Base-by-base conservation (phyloP, 257 asterid species). In the Plantago ovata region DNA sequence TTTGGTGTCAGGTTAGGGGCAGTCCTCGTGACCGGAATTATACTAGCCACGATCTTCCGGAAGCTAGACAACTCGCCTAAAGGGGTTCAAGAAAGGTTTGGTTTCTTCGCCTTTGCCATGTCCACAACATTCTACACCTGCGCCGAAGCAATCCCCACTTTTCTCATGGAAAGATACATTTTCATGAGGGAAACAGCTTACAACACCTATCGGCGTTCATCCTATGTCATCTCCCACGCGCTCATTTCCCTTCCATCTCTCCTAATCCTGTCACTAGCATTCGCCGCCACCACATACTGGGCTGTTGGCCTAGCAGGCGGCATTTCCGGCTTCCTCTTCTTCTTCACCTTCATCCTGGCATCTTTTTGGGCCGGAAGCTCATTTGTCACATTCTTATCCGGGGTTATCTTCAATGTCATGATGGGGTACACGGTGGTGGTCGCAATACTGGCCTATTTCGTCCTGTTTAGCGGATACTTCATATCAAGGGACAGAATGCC, bases 341-440 rank as follows among this genome's bases (percentile, higher is more conserved):
- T 52, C 58, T 65, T 79, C 58, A 23, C 57, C 13, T 72, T 79
- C 72, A 61, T 79, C 21, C 53, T 79, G 0, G 81, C 89, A 10
- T 74, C 89, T 0, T 82, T 82, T 63, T 82, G 89, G 89, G 86
- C 79, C 3, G 86, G 86, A 8, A 77, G 79, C 71, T 82, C 89
- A 0, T 82, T 82, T 64, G 86, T 82, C 8, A 77, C 89, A 0
- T 79, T 82, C 36, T 75, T 82, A 2, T 79, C 84, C 0, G 84
- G 84, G 1, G 22, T 82, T 11, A 65, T 82, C 40, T 70, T 70
- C 50, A 73, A 82, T 50, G 58, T 79, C 10, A 82, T 82, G 90
- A 18, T 79, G 79, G 90, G 78, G 2, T 82, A 79, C 71, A 82
- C 79, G 0, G 70, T 82, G 0, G 86, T 82, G 3, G 79, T 82